Evolutionary conservation across 495 filamentous ascomycete species (phyloP).

Genomic region (Umbilicaria muhlenbergii): DNA sequence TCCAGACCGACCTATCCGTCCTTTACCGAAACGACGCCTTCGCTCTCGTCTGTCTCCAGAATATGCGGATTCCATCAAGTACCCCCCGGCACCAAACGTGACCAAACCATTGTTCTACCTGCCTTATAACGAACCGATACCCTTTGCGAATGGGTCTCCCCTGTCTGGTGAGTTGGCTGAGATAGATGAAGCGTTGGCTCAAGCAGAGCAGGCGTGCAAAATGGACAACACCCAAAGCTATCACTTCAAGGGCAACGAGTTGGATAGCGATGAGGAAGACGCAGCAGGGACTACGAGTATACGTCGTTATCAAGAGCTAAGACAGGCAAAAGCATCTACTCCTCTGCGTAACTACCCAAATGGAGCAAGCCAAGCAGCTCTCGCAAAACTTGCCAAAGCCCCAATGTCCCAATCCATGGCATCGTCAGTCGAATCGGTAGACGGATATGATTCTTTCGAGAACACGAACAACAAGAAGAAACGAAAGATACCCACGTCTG

Average conservation of each 20-base stretch:
- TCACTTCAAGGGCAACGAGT: conserved; percentile 17
- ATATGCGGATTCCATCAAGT: conserved; percentile 66
- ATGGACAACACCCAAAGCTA: conserved; percentile 17
- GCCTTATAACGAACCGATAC: conserved; percentile 28
- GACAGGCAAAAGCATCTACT: neutral
- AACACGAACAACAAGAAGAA: conserved; percentile 99
- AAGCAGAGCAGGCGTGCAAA: conserved; percentile 6
- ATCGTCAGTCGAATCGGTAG: conserved; percentile 31
- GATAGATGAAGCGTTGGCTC: conserved; percentile 12
- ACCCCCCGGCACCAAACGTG: conserved; percentile 53
- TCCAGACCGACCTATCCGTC: conserved; percentile 82
- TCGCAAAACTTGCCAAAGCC: conserved; percentile 24
- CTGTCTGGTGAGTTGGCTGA: neutral
- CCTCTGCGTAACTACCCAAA: neutral
- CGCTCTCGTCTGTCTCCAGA: conserved; percentile 74
- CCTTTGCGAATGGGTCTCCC: neutral
- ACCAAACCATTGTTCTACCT: conserved; percentile 62
- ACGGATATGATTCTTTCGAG: conserved; percentile 94
- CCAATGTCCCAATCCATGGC: conserved; percentile 30
- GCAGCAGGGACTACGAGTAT: neutral
- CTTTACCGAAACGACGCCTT: conserved; percentile 74
- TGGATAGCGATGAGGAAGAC: conserved; percentile 24
- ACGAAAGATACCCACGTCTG: conserved; percentile 88
- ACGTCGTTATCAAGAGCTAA: conserved; percentile 6
- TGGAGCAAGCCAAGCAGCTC: conserved; percentile 6